Conservation (phyloP, 192 early-diverging fungal genomes). For the Entophlyctis helioformis region DNA sequence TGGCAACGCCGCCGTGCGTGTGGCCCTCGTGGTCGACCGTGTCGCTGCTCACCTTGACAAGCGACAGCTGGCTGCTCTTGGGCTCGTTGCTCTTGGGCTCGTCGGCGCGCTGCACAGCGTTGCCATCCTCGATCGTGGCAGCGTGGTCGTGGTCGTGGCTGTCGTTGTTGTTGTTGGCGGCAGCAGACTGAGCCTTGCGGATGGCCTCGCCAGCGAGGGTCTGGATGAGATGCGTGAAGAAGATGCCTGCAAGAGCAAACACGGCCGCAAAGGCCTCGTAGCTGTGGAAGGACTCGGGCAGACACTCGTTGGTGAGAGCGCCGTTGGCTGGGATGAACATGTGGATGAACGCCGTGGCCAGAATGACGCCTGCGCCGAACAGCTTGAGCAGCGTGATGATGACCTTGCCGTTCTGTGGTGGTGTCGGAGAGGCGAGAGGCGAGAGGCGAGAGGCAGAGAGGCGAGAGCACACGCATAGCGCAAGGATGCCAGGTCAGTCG, state of each 20-base stretch:
- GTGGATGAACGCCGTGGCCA: slow-evolving; percentile 32
- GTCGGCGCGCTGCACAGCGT: not conserved
- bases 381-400: slow-evolving; percentile 26
- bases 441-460: not conserved
- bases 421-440: not conserved
- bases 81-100: not conserved
- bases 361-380: slow-evolving; percentile 38
- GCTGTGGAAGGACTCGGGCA: slow-evolving; percentile 11
- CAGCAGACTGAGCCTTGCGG: too few relatives aligned
- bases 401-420: too few relatives aligned
- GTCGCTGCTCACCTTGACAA: too few relatives aligned
- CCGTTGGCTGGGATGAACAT: slow-evolving; percentile 17
- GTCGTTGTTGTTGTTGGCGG: not conserved
- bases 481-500: too few relatives aligned
- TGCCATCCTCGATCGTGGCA: not conserved
- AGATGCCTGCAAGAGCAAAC: slow-evolving; percentile 11
- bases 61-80: too few relatives aligned
- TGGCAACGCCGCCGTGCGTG: not conserved
- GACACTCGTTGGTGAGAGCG: slow-evolving; percentile 15
- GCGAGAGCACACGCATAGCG: not conserved
- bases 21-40: not conserved
- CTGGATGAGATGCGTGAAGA: slow-evolving; percentile 17
- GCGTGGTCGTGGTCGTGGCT: slow-evolving; percentile 10
- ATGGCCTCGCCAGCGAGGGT: too few relatives aligned
- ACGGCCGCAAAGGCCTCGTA: slow-evolving; percentile 12